phyloP scores from a whole-genome alignment of 129 eudicot genomes.

The Erigeron canadensis region DNA sequence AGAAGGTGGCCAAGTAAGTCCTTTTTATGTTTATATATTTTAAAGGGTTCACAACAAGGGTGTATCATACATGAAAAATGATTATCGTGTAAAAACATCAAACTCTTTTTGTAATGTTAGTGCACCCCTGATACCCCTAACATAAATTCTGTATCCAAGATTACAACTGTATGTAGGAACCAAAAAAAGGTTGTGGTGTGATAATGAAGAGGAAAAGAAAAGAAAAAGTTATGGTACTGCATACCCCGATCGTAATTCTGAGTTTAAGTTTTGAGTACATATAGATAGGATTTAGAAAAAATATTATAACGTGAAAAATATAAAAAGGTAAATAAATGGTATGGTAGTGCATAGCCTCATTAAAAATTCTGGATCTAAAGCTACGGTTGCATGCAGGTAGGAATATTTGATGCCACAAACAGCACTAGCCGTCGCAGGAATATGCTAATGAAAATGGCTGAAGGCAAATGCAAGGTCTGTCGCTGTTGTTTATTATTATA shows the following conservation, averaged over 20 bases:
- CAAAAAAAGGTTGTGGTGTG: not conserved
- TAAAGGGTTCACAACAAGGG: not conserved
- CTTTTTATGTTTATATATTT: not conserved
- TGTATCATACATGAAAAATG: not conserved
- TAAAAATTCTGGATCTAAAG: not conserved
- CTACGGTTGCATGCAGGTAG: slow-evolving; percentile 57
- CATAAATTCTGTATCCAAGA: not conserved
- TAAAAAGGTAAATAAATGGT: not conserved
- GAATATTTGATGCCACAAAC: slow-evolving; percentile 98
- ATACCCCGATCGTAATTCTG: not conserved
- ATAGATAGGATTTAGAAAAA: slow-evolving; percentile 67
- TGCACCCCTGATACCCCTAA: too few relatives aligned
- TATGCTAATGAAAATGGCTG: slow-evolving; percentile 99
- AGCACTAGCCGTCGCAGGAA: slow-evolving; percentile 83
- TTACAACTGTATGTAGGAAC: not conserved
- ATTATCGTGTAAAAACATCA: not conserved
- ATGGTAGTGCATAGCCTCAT: slow-evolving; percentile 6
- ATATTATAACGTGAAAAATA: not conserved
- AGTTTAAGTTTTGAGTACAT: slow-evolving; percentile 11
- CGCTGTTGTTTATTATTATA: not conserved
- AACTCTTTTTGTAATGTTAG: not conserved
- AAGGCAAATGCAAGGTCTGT: slow-evolving; percentile 96
- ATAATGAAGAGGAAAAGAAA: not conserved
- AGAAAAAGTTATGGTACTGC: not conserved
- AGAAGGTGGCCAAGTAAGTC: slow-evolving; percentile 97